phyloP scores from a whole-genome alignment of 179 eudicot species.

The Gypsophila paniculata region DNA sequence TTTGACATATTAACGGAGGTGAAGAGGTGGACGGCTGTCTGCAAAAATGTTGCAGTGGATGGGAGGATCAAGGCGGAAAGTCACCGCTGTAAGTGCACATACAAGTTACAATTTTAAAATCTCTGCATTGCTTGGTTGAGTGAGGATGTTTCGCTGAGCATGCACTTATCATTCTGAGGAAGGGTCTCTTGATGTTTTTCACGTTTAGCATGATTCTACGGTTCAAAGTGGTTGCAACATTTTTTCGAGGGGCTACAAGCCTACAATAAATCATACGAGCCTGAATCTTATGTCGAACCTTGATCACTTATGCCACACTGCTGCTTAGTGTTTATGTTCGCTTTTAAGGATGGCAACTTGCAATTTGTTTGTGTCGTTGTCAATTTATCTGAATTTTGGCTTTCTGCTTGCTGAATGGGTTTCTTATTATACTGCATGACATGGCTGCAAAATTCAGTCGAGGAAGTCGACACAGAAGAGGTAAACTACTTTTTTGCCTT shows the following conservation, averaged over 20 bases:
- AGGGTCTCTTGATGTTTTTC: background rate
- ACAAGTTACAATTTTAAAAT: background rate
- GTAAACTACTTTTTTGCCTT: conserved; percentile 31
- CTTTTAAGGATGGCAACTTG: background rate
- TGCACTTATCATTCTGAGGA: background rate
- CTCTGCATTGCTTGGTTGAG: conserved; percentile 1
- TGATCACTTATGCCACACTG: background rate
- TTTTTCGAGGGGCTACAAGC: background rate
- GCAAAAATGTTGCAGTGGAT: conserved; percentile 73
- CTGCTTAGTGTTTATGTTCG: background rate
- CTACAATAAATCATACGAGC: background rate
- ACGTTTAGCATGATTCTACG: background rate
- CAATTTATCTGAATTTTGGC: conserved; percentile 14
- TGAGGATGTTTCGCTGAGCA: background rate
- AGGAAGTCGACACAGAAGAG: conserved; percentile 77
- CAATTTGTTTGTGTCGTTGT: conserved; percentile 10
- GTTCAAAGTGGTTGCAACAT: background rate
- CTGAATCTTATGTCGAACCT: background rate
- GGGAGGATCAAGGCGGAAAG: conserved; percentile 91
- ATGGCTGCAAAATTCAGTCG: conserved; percentile 51
- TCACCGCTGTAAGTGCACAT: conserved; percentile 52
- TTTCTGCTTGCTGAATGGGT: conserved; percentile 22
- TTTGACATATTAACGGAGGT: conserved; percentile 3
- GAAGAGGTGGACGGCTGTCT: conserved; percentile 4
- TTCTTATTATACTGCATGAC: conserved; percentile 21